phyloP scores from a whole-genome alignment of 2,329 filamentous ascomycete species.

The Pyrenophora tritici-repentis region DNA sequence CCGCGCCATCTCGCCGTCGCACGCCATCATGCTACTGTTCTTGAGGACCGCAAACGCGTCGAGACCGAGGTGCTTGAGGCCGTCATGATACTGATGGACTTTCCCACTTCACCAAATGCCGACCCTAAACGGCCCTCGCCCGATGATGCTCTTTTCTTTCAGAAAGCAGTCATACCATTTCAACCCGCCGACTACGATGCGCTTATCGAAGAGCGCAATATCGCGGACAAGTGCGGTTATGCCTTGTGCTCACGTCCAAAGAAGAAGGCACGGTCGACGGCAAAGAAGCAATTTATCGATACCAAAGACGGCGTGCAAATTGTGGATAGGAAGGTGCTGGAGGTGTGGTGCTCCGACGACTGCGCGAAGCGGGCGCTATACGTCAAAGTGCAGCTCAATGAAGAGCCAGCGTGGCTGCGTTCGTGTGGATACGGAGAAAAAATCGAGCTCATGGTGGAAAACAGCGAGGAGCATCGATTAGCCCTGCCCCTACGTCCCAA shows the following conservation, averaged over 20 bases:
- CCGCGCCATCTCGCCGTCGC: conserved; percentile 66
- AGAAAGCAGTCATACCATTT: conserved; percentile 70
- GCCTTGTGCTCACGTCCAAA: conserved; percentile 73
- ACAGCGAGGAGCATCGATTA: conserved; percentile 32
- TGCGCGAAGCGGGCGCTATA: conserved; percentile 83
- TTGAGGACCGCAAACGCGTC: conserved; percentile 80
- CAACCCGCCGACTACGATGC: conserved; percentile 89
- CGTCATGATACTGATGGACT: conserved; percentile 72
- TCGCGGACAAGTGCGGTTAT: conserved; percentile 82
- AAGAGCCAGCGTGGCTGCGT: conserved; percentile 84
- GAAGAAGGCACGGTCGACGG: conserved; percentile 56
- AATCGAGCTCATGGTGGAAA: conserved; percentile 49
- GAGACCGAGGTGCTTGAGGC: conserved; percentile 74
- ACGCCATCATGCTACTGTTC: conserved; percentile 77
- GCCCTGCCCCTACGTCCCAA: conserved; percentile 39
- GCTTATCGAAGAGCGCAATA: conserved; percentile 85
- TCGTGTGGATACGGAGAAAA: conserved; percentile 53
- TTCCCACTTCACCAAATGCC: conserved; percentile 59
- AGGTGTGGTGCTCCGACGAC: conserved; percentile 82
- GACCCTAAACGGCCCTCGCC: conserved; percentile 58
- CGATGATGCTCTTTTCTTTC: conserved; percentile 69
- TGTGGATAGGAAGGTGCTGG: conserved; percentile 71
- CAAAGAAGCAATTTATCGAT: conserved; percentile 68
- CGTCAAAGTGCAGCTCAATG: conserved; percentile 84
- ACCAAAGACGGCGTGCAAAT: conserved; percentile 64